Evolutionary conservation across 2,329 filamentous ascomycete genomes (phyloP).

Genomic region (Tolypocladium endophyticum): DNA sequence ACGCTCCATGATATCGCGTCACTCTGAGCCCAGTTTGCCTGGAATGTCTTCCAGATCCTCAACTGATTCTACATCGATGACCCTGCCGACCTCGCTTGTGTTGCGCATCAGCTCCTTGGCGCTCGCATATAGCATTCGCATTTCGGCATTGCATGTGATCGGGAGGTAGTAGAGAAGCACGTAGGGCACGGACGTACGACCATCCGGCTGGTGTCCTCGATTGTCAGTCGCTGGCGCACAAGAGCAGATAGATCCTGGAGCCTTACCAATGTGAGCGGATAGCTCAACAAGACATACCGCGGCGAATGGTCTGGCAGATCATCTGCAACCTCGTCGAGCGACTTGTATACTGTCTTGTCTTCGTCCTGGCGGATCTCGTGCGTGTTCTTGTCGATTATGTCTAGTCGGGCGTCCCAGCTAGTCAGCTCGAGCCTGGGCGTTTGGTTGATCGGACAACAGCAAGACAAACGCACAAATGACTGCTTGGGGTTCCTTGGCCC

Average conservation of each 20-base stretch:
- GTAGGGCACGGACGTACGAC: conserved; percentile 81
- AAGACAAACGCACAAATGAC: conserved; percentile 63
- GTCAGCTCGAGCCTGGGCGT: neutral
- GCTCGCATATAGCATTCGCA: conserved; percentile 89
- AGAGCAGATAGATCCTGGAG: neutral
- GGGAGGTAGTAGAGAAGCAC: conserved; percentile 93
- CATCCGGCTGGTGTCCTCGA: conserved; percentile 50
- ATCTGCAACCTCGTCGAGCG: conserved; percentile 70
- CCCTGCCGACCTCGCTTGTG: conserved; percentile 77
- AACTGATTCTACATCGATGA: conserved; percentile 72
- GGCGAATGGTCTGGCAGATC: conserved; percentile 89
- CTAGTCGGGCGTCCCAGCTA: conserved; percentile 32
- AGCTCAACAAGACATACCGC: conserved; percentile 80
- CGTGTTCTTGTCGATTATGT: conserved; percentile 81
- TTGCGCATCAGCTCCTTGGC: conserved; percentile 95
- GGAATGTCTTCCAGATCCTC: conserved; percentile 82
- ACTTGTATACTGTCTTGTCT: conserved; percentile 65
- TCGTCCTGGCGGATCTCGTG: conserved; percentile 83
- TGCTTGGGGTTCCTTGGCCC: conserved; percentile 77
- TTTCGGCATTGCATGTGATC: conserved; percentile 75
- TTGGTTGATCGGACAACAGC: neutral
- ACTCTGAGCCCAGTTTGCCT: conserved; percentile 38
- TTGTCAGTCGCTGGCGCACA: neutral
- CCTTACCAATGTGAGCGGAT: conserved; percentile 74
- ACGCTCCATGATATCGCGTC: neutral